Evolutionary conservation across 257 asterid species (phyloP), one percentile per base, ranked within the genome.

Genomic region (Perilla frutescens): DNA sequence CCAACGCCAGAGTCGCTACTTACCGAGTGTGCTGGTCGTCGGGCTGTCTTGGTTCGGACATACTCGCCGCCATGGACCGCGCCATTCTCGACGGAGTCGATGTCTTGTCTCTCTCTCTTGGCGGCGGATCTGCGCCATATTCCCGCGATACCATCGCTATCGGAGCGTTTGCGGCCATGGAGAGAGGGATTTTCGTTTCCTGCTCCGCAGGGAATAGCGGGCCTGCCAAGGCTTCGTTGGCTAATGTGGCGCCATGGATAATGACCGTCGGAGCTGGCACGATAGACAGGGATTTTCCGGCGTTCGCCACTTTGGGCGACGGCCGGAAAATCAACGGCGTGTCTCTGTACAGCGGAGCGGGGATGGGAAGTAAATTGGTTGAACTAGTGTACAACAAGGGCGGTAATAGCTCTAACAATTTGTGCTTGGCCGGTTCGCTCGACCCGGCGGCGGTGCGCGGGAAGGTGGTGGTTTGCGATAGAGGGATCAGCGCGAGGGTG

Each of bases 251-350:
- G 2, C 96, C 96, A 0, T 90, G 96, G 96, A 87, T 90, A 1
- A 62, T 87, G 62, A 88, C 93, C 0, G 96, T 90, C 13, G 96
- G 96, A 31, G 96, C 96, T 0, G 90, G 96, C 12, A 87, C 96
- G 0, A 32, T 90, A 1, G 88, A 88, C 64, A 83, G 96, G 5
- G 90, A 85, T 60, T 86, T 86, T 13, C 92, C 92, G 4, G 88
- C 92, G 12, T 77, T 56, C 5, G 86, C 79, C 9, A 43, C 57
- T 20, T 43, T 87, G 1, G 90, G 89, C 15, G 78, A 83, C 39
- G 90, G 85, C 65, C 20, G 62, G 62, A 85, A 81, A 65, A 78
- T 76, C 66, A 70, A 76, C 0, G 93, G 93, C 1, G 90, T 83
- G 3, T 87, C 92, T 2, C 48, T 87, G 32, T 87, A 84, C 73